Percentiles rank a stretch among this genome's conserved stretches.
These are phyloP conservation scores for Debaryomyces subglobosus DNA, from an alignment of 1,139 yeast genomes.

Conservation along the genomic window DNA sequence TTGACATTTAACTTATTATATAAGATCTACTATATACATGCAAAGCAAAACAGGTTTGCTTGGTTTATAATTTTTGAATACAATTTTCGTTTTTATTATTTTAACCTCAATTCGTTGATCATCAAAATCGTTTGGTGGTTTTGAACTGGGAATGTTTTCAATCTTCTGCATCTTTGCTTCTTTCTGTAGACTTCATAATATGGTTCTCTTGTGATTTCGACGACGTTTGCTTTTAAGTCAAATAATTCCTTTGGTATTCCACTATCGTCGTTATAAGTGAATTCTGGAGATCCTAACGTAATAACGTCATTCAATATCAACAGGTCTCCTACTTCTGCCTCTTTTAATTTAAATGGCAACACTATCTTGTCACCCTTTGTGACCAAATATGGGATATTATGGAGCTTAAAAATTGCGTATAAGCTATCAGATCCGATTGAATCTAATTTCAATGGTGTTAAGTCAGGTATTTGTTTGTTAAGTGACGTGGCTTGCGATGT, in stretches of 20 bases:
- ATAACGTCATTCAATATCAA: slow-evolving; percentile 73
- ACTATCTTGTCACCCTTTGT: slow-evolving; percentile 87
- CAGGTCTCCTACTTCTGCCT: slow-evolving; percentile 79
- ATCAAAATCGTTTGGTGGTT: slow-evolving; percentile 81
- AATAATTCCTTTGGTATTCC: slow-evolving; percentile 48
- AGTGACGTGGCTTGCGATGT: not conserved
- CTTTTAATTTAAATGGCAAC: slow-evolving; percentile 74
- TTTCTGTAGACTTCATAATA: slow-evolving; percentile 59
- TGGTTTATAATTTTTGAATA: slow-evolving; percentile 1
- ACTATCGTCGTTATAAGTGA: slow-evolving; percentile 51
- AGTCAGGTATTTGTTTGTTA: slow-evolving; percentile 12
- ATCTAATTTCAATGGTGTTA: slow-evolving; percentile 63
- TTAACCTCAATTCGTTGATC: slow-evolving; percentile 68
- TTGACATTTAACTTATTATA: not conserved
- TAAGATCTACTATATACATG: slow-evolving; percentile 11
- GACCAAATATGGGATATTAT: slow-evolving; percentile 84
- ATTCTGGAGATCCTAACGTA: slow-evolving; percentile 83
- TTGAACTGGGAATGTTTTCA: slow-evolving; percentile 76
- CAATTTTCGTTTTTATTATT: slow-evolving; percentile 18
- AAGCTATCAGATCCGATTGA: slow-evolving; percentile 50
- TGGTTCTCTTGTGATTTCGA: slow-evolving; percentile 87
- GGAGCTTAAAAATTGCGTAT: slow-evolving; percentile 82
- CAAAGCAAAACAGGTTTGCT: slow-evolving; percentile 7
- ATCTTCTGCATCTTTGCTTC: slow-evolving; percentile 83
- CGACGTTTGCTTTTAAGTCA: slow-evolving; percentile 72